Evolutionary conservation across 2,329 filamentous ascomycete genomes (phyloP), one percentile per base, ranked within the genome.

Genomic region (Fusarium neocosmosporiellum): DNA sequence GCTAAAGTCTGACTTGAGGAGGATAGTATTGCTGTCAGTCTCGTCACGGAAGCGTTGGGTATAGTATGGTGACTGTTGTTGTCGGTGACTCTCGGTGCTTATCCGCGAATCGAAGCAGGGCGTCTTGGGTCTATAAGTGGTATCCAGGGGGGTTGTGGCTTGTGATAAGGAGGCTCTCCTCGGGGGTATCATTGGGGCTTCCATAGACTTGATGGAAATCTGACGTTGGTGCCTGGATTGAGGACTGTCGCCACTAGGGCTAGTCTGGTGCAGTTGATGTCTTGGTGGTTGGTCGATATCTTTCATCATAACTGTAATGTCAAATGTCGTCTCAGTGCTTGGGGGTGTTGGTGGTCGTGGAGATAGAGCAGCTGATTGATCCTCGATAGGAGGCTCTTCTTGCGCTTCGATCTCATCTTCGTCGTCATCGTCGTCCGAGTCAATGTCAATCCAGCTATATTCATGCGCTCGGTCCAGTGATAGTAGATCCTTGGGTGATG

Each of bases 361-460:
- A 13, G 80, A 80, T 14, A 80, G 69, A 22, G 73, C 57, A 34
- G 46, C 59, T 9, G 75, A 59, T 37, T 63, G 70, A 22, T 75
- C 66, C 39, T 22, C 60, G 7, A 13, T 70, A 36, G 24, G 37
- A 34, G 58, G 46, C 14, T 69, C 65, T 7, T 72, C 67, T n/a
- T 62, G 67, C 20, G 43, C 54, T 4, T 74, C 70, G 13, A 50
- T 48, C 6, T 74, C 65, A n/a, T 71, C 78, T 8, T 77, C 72
- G 11, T 59, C 58, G 3, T 76, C 63, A 5, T 76, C 81, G 2
- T 75, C 72, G 46, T 83, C 82, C 2, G 81, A 82, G 36, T 83
- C 81, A 16, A 73, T 69, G 20, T 83, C 82, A 8, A 84, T 81
- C 83, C 83, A 84, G 58, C 81, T 84, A 50, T 78, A 74, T 22